Base-by-base conservation (phyloP, 768 basidiomycete species). In the Rhodotorula taiwanensis region DNA sequence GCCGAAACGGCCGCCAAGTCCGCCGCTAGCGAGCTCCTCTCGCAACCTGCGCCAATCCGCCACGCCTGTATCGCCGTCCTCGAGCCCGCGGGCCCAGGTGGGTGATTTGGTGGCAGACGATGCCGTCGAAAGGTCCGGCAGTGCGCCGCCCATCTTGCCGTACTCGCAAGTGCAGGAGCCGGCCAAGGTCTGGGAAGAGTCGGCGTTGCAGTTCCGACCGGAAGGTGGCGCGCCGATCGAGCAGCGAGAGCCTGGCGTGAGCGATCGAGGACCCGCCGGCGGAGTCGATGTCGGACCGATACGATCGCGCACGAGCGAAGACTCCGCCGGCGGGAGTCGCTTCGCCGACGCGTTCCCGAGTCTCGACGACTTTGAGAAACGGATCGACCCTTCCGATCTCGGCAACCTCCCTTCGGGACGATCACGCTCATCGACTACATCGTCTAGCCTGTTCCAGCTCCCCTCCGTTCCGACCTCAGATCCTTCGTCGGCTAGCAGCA, bases 281-380 rank as follows among this genome's bases (percentile, higher is more conserved):
- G 63, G 63, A 8, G 64, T 60, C 15, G 39, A 20, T 2, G 4
- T 33, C 8, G 64, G 54, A 13, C 54, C 64, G 4, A 9, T 16
- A 16, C 9, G 36, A 16, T 10, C 9, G 9, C 36, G 36, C 36
- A 9, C 16, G 10, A 39, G 36, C 36, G 34, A 53, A 21, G n/a
- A 4, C 1, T 43, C 53, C 5, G 10, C n/a, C 10, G 52, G 43
- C 3, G 25, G 27, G n/a, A 41, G 41, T 11, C 45, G 44, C n/a
- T 69, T 65, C 15, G 36, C 5, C 2, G 16, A 42, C 23, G 11
- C 20, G 9, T 65, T 69, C 39, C 67, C 67, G 8, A 61, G 59
- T 36, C 34, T 69, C 42, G 63, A 64, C 49, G 67, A 68, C 34
- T 54, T 68, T 16, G 67, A 68, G 30, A 28, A 33, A 21, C 18